These are phyloP conservation scores for Pythium brassicae DNA, from an alignment of 352 stramenopile species.

Conservation along the genomic window DNA sequence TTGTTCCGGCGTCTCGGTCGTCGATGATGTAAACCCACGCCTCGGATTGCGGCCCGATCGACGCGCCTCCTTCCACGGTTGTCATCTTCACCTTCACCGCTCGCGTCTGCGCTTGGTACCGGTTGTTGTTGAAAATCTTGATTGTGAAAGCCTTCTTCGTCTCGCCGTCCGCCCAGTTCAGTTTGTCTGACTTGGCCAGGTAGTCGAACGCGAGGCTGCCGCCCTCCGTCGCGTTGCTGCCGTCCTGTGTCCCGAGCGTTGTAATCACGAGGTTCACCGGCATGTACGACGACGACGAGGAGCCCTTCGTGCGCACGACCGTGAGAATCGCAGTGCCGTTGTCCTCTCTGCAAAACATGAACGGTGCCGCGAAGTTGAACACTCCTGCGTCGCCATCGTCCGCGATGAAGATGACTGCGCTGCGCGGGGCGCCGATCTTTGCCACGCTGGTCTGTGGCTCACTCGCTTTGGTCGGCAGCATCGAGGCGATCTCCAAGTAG, in stretches of 20 bases:
- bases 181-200: conserved; percentile 32
- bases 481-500: conserved; percentile 42
- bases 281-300: conserved; percentile 56
- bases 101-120: conserved; percentile 40
- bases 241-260: conserved; percentile 30
- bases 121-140: conserved; percentile 70
- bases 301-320: conserved; percentile 40
- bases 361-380: conserved; percentile 54
- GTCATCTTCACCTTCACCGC: conserved; percentile 50
- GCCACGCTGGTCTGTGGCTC: conserved; percentile 27
- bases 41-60: conserved; percentile 34
- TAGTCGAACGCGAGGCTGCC: conserved; percentile 67
- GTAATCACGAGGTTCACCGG: conserved; percentile 46
- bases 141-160: conserved; percentile 50
- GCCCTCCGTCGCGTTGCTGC: conserved; percentile 61
- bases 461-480: conserved; percentile 26
- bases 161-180: conserved; percentile 54
- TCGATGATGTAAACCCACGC: conserved; percentile 75
- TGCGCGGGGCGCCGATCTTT: conserved; percentile 28
- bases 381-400: conserved; percentile 60
- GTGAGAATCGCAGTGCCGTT: conserved; percentile 52
- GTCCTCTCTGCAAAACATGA: conserved; percentile 63
- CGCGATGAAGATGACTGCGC: conserved; percentile 37
- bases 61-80: conserved; percentile 45
- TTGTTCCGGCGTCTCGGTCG: conserved; percentile 63